These are phyloP conservation scores for Alternaria brassicicola DNA, from an alignment of 2,329 filamentous ascomycete genomes.

Conservation along the genomic window DNA sequence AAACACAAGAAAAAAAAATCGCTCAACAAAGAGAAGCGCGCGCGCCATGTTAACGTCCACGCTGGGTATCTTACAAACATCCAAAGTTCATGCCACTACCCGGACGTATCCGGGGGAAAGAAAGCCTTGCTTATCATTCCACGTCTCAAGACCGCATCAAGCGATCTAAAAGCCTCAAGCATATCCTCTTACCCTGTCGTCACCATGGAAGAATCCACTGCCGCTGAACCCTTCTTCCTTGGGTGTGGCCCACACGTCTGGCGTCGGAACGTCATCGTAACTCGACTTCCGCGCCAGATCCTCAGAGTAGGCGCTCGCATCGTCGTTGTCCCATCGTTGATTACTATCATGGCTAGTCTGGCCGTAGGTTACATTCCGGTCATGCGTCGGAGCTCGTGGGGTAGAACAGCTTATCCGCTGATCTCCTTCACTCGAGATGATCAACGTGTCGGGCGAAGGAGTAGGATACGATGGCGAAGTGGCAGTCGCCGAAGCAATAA, in stretches of 20 bases:
- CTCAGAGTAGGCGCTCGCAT: conserved; percentile 17
- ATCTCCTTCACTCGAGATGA: conserved; percentile 26
- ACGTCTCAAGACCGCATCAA: not conserved
- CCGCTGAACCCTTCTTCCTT: conserved; percentile 43
- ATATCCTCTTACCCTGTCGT: conserved; percentile 3
- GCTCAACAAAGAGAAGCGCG: conserved; percentile 1
- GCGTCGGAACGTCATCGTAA: conserved; percentile 35
- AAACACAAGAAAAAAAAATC: conserved; percentile 11
- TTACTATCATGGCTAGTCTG: not conserved
- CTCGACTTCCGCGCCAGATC: conserved; percentile 17
- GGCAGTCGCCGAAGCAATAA: conserved; percentile 25
- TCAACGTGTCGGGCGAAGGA: conserved; percentile 39
- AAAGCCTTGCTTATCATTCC: not conserved
- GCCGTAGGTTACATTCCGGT: not conserved
- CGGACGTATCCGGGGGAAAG: not conserved
- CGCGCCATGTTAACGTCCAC: conserved; percentile 5
- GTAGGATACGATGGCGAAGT: conserved; percentile 40
- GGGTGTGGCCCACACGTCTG: conserved; percentile 46
- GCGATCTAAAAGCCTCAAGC: conserved; percentile 1
- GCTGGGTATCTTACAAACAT: conserved; percentile 23
- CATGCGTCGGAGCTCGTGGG: conserved; percentile 27
- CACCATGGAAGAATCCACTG: conserved; percentile 31
- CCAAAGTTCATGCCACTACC: not conserved
- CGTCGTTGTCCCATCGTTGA: conserved; percentile 3
- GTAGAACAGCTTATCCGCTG: conserved; percentile 31